Evolutionary conservation across 2,329 filamentous ascomycete genomes (phyloP), one percentile per base, ranked within the genome.

Genomic region (Exophiala calicioides): DNA sequence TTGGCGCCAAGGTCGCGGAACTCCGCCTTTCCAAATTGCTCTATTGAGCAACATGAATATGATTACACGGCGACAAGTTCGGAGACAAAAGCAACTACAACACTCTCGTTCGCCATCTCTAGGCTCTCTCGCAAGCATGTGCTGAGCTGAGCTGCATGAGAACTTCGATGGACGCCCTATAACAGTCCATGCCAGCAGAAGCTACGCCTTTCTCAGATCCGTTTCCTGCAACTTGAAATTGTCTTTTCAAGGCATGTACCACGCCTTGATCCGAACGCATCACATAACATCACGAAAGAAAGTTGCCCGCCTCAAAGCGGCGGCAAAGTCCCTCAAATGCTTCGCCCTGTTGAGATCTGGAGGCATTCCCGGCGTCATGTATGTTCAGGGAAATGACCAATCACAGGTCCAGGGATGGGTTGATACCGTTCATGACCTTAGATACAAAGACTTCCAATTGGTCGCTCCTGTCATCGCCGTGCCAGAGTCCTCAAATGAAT

Each of bases 221-320:
- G n/a, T n/a, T n/a, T n/a, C n/a, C n/a, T n/a, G n/a, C n/a, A n/a
- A n/a, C n/a, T n/a, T n/a, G n/a, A n/a, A n/a, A n/a, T n/a, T n/a
- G n/a, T n/a, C n/a, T 7, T 15, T 33, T 33, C 30, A 19, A 44
- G 29, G 23, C 19, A 67, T 62, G 1, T 76, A 68, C 60, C 78
- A 80, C 61, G 79, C 84, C 21, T 71, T 90, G 34, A 87, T 90
- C 50, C 79, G 85, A 41, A 90, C 86, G 0, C 86, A 90, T 58
- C 86, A 90, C 65, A 89, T 90, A 61, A 90, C 85, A 3, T 89
- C 84, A 0, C 82, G 85, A 55, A 89, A 88, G 63, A 90, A 90
- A 62, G 75, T 84, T 33, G 69, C 74, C 19, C 73, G 74, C 45
- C 74, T 90, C 16, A 84, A 85, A 64, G 81, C 82, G 2, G 77